Evolutionary conservation across 2,329 filamentous ascomycete genomes (phyloP), one percentile per base, ranked within the genome.

Genomic region (Rhytidhysteron rufulum): DNA sequence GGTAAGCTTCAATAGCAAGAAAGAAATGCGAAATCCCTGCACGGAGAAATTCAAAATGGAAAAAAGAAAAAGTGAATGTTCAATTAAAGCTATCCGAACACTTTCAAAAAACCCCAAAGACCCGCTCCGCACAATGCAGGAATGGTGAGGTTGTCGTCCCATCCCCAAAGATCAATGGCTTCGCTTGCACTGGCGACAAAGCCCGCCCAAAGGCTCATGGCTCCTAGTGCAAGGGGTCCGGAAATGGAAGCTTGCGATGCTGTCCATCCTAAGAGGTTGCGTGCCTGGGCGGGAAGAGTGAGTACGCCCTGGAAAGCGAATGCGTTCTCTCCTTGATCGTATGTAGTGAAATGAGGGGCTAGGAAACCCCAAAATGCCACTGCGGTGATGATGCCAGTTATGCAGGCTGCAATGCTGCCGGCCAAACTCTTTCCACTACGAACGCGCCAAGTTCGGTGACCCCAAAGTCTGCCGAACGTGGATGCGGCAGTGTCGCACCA

Each of bases 401-500:
- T 53, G 60, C 88, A 90, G 9, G 91, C 91, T 1, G 91, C 91
- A 10, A 88, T 58, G 8, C 86, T 93, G 1, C 93, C 93, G 15
- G 93, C 93, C 20, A 97, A 72, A 44, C 88, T 95, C 78, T 98
- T 98, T 31, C 90, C 90, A 47, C 78, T 78, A 46, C 93, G 81
- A 40, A 98, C 78, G 38, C 85, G 79, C 27, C 87, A 87, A 2
- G 93, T 98, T 62, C 96, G 90, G 47, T 85, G 80, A 31, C 93
- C 93, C 69, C 87, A 97, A 11, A 91, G 73, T 40, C 93, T 80
- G 39, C 93, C 93, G 59, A 98, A 90, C 0, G 93, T 98, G 61
- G 86, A 93, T 37, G 93, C 93, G 25, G 93, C 93, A 1, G 93
- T 97, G 65, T 98, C 93, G 68, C 93, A 98, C 93, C 93, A 98